phyloP scores from a whole-genome alignment of 768 basidiomycete genomes.

The Hericium rajendrae region DNA sequence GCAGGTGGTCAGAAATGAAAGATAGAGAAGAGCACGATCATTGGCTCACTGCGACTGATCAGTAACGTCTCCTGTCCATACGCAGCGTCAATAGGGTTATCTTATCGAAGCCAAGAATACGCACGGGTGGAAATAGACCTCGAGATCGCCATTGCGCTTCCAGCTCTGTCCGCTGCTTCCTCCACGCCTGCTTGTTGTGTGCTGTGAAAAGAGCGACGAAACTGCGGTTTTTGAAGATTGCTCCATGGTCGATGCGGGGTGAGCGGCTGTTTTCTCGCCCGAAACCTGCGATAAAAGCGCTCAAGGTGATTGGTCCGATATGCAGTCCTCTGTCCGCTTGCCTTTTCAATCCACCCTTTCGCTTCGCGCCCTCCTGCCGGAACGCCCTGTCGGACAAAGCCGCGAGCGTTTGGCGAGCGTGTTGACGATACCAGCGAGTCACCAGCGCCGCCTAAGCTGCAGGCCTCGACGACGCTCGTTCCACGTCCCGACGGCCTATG shows the following conservation, averaged over 20 bases:
- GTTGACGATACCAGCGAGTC: too few relatives aligned
- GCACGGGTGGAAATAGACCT: neutral
- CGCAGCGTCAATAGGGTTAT: neutral
- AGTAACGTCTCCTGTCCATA: neutral
- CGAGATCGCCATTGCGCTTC: neutral
- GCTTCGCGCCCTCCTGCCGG: neutral
- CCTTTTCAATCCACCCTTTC: neutral
- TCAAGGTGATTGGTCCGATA: neutral
- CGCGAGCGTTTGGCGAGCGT: too few relatives aligned
- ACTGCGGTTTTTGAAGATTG: neutral
- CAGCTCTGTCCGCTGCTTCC: too few relatives aligned
- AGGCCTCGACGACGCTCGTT: too few relatives aligned
- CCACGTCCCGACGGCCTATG: too few relatives aligned
- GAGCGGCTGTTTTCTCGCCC: neutral
- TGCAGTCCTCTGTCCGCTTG: neutral
- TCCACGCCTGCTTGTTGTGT: too few relatives aligned
- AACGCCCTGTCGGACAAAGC: neutral
- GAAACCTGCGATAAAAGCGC: neutral
- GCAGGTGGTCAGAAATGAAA: neutral
- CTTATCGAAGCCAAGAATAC: neutral
- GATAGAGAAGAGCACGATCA: neutral
- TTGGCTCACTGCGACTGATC: constrained; percentile 1
- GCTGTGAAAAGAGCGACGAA: neutral
- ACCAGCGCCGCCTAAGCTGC: too few relatives aligned
- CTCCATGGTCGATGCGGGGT: neutral